These are phyloP conservation scores for Solanum bulbocastanum DNA, from an alignment of 257 asterid species.

Conservation along the genomic window DNA sequence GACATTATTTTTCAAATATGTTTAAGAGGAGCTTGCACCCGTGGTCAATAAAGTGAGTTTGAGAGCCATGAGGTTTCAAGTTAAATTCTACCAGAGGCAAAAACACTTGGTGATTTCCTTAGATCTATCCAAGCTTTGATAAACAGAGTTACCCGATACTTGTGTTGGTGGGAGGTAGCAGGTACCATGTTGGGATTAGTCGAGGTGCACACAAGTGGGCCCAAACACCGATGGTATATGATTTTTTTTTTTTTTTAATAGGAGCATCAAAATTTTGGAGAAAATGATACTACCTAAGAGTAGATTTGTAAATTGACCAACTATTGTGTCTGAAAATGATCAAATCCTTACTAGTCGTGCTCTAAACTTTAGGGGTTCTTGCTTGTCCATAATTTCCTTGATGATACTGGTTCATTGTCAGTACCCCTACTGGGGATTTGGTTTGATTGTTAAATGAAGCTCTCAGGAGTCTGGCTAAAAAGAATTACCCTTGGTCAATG, in stretches of 20 bases:
- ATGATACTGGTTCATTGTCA: not conserved
- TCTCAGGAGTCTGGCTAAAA: not conserved
- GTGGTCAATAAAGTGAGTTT: not conserved
- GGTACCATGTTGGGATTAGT: not conserved
- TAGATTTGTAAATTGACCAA: not conserved
- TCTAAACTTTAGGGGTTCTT: not conserved
- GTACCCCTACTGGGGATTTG: not conserved
- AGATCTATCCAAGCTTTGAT: not conserved
- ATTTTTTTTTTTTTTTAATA: no score
- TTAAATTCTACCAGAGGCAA: not conserved
- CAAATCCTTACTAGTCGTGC: not conserved
- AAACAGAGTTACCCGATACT: not conserved
- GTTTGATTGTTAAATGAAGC: not conserved
- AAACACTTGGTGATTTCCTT: not conserved
- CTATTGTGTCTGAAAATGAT: not conserved
- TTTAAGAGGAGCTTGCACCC: not conserved
- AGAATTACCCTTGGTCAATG: not conserved
- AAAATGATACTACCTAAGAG: not conserved
- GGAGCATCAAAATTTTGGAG: not conserved
- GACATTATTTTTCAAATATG: not conserved
- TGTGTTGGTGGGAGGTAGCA: not conserved
- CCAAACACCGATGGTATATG: no score
- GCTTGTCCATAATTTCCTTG: not conserved
- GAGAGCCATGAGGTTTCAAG: not conserved
- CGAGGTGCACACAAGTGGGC: not conserved